Evolutionary conservation across 169 alveolate genomes (phyloP).

Genomic region (Amoebophrya sp.): DNA sequence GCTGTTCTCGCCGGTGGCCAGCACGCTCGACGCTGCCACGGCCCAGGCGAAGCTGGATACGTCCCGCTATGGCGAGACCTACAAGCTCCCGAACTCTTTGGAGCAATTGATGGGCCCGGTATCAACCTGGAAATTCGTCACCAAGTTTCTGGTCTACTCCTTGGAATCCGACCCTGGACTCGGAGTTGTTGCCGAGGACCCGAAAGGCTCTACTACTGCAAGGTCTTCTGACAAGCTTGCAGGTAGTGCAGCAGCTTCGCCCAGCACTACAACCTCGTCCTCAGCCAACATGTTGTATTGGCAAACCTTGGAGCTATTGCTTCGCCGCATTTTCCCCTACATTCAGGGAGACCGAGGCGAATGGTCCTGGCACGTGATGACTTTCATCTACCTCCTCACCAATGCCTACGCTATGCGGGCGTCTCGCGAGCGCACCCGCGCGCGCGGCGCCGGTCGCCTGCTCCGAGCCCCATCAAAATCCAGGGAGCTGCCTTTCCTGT

Average conservation of each 20-base stretch:
- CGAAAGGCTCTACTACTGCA: not conserved
- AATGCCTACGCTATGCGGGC: not conserved
- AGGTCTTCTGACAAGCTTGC: too few relatives aligned
- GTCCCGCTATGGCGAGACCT: not conserved
- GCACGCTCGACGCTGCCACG: not conserved
- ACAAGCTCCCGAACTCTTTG: not conserved
- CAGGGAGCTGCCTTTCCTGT: too few relatives aligned
- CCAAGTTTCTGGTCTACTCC: not conserved
- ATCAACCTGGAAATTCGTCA: not conserved
- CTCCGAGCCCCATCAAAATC: too few relatives aligned
- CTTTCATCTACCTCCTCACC: not conserved
- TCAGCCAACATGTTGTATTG: not conserved
- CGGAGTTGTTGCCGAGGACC: not conserved
- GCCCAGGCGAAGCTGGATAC: not conserved
- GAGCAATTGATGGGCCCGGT: not conserved
- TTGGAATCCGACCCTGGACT: not conserved
- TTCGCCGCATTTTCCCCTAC: not conserved
- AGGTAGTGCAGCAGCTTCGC: too few relatives aligned
- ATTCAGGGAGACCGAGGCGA: not conserved
- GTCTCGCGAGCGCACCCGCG: not conserved
- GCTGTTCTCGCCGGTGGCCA: not conserved
- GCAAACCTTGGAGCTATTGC: not conserved
- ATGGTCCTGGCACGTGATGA: not conserved
- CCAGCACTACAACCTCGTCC: not conserved
- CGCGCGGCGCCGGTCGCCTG: not conserved